phyloP scores from a whole-genome alignment of 306 rosid species.

The Vigna reflexopilosa region DNA sequence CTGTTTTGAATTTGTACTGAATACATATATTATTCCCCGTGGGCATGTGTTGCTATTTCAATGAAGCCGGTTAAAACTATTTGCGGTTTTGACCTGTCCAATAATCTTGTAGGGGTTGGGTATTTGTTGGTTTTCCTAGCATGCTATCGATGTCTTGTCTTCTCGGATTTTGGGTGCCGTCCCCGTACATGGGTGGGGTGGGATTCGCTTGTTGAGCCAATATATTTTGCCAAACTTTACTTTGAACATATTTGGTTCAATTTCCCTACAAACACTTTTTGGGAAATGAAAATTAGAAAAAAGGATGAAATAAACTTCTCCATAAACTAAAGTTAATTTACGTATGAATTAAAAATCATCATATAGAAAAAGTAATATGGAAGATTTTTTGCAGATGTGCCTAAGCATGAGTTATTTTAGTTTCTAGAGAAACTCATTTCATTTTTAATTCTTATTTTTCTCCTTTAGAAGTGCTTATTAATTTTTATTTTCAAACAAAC shows the following conservation, averaged over 20 bases:
- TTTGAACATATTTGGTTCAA: no score
- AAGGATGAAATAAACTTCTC: no score
- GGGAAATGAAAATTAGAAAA: no score
- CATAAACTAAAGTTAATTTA: no score
- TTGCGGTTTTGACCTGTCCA: neutral
- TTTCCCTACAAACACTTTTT: no score
- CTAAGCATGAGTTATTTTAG: no score
- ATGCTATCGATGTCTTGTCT: neutral
- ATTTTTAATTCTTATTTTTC: no score
- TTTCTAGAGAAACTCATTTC: no score
- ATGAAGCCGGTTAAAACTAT: neutral
- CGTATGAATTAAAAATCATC: no score
- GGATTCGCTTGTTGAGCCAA: neutral
- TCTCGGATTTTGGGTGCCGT: neutral
- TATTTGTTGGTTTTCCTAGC: neutral
- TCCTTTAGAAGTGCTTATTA: no score
- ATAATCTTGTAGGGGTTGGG: neutral
- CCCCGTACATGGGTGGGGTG: neutral
- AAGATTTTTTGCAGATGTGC: no score
- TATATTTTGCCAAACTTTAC: neutral
- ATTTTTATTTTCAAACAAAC: neutral
- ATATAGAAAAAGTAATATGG: no score
- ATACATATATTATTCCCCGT: neutral
- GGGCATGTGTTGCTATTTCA: neutral
- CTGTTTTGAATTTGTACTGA: neutral